Base-by-base conservation (phyloP, 108 stramenopile genomes). In the Conticribra weissflogii region DNA sequence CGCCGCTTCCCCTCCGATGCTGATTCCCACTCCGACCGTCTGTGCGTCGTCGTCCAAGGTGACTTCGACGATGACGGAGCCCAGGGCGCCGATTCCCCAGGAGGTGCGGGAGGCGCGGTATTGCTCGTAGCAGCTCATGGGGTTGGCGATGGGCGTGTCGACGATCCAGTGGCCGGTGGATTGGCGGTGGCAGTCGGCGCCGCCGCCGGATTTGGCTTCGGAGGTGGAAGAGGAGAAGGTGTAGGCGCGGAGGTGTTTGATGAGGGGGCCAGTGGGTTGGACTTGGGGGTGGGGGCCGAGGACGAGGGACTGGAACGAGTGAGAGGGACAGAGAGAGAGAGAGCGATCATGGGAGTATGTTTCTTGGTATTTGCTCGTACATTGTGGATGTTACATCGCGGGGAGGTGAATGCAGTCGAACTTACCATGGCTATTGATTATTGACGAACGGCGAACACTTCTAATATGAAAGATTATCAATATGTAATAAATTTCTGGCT, bases 11-110 rank as follows among this genome's bases (percentile, higher is more conserved):
- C 87, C 87, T n/a, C 87, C 87, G 30, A 86, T 84, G 45, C 75
- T 74, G 25, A 87, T 80, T 0, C 86, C 86, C 9, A 84, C 71
- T 9, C 87, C 87, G 17, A 59, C 49, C 30, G 82, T 81, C 34
- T 41, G 57, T 31, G 31, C 58, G 0, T 70, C 77, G 47, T 85
- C 81, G 27, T 62, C 56, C 23, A 85, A 50, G 31, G 84, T 83
- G n/a, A 88, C 78, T 54, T 88, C 85, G 16, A 88, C 87, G 4
- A 88, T 74, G 23, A 88, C 72, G 2, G 78, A 72, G 27, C 86
- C 84, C 55, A 87, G 54, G 16, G 86, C 86, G 49, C 84, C 83
- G 44, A 87, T 87, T 9, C 86, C 86, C 86, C 86, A 87, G 18
- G 70, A 72, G 34, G 81, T 85, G 15, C 86, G 78, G n/a, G 67